Base-by-base conservation (phyloP, 371 early-diverging fungal genomes). In the Mycotypha africana region DNA sequence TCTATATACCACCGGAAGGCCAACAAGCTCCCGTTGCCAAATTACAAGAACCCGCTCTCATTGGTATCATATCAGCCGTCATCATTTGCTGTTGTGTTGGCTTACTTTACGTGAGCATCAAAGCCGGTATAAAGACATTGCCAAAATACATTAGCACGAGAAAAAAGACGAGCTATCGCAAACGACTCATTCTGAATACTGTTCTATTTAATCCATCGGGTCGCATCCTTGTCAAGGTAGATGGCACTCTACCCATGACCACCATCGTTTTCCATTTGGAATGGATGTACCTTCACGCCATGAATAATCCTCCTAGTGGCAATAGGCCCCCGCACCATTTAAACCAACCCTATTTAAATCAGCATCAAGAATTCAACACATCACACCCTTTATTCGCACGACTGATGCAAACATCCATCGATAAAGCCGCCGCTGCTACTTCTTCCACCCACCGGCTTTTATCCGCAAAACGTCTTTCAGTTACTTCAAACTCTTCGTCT, bases 181-280 rank as follows among this genome's bases (percentile, higher is more conserved):
- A 49, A 9, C 54, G 62, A 6, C 44, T 74, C 1, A 55, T 67
- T 14, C 28, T 74, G 11, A 65, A 63, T 34, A 47, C 51, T 2
- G 64, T 70, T 12, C 52, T 63, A 24, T 70, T 67, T 28, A 66
- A 74, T 38, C 40, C 39, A 2, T 38, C 38, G 3, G 70, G 68
- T 17, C 56, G 56, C 8, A 56, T 74, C 6, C 48, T 74, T 8
- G 74, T 74, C 12, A 63, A 57, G 14, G 47, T 60, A 2, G 74
- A 70, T 47, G 74, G 74, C 25, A 55, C 60, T 5, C 47, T 70
- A 14, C 74, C 74, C 0, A 65, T 50, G 51, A 47, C 61, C 23
- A 51, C 63, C 49, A 47, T 64, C 9, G 40, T 39, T 10, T 31
- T 52, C 16, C 48, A 61, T 23, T 48, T 62, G 19, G 45, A 62